Base-by-base conservation (phyloP, 2,329 filamentous ascomycete species). In the Cyphellophora europaea region DNA sequence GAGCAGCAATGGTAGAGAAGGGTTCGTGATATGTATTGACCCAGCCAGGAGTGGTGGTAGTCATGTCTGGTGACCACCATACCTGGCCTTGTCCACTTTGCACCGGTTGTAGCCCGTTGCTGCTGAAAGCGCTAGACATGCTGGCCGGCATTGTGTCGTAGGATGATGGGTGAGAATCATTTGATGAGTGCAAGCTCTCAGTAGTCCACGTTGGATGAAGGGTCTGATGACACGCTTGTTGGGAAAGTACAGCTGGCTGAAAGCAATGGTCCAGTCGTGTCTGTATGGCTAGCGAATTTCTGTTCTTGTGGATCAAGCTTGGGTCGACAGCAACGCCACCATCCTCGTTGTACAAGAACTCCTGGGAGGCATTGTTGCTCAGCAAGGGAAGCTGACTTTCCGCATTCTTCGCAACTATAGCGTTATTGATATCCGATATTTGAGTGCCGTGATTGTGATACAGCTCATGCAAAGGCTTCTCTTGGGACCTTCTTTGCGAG, bases 51-150 rank as follows among this genome's bases (percentile, higher is more conserved):
- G 34, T 53, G 51, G 32, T 53, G 46, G 19, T 55, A 45, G 8
- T n/a, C 21, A 25, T 25, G 8, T 25, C 21, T 45, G 59, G 53
- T 13, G 59, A 57, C 59, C 62, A 65, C 59, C 62, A 61, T 10
- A 47, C 35, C 33, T 62, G 58, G 14, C 49, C 41, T 41, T 32
- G 5, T 19, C 27, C 25, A 29, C 30, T 33, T 18, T 40, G 29
- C 33, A 36, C 19, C 27, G 32, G 12, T 4, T 34, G 29, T 13
- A 18, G n/a, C 10, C 23, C 19, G 8, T 30, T 30, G 11, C 16
- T 12, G 14, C 30, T 32, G 6, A 18, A 12, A 4, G 15, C 16
- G 18, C 30, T 12, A 13, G 15, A 19, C 18, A 32, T 12, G 5
- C 15, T 32, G 3, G 30, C 15, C 16, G 15, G 30, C 15, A 32